Evolutionary conservation across 225 moss, liverwort and hornwort genomes (phyloP).

Genomic region (Asterella californica): DNA sequence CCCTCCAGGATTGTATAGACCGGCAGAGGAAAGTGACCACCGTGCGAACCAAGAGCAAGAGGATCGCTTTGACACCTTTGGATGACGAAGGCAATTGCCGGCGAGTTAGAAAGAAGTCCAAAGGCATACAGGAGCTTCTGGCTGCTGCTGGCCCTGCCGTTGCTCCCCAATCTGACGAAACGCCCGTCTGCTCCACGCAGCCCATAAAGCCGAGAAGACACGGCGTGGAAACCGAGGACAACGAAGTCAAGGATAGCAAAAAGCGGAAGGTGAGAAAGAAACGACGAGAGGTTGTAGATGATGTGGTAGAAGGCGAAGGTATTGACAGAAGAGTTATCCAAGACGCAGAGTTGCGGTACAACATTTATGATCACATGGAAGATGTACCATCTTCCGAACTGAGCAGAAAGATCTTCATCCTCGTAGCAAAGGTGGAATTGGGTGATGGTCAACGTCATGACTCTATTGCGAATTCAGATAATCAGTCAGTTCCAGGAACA

Average conservation of each 20-base stretch:
- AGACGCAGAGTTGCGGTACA: background rate
- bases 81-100: slow-evolving; percentile 4
- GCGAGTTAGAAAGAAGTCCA: slow-evolving; percentile 23
- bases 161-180: background rate
- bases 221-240: background rate
- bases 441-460: background rate
- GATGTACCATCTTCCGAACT: background rate
- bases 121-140: slow-evolving; percentile 19
- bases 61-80: background rate
- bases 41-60: background rate
- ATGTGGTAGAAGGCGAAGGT: background rate
- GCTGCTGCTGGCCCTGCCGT: background rate
- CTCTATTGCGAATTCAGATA: background rate
- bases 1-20: slow-evolving; percentile 21
- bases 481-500: background rate
- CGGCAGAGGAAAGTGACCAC: background rate
- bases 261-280: background rate
- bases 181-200: too few species aligned
- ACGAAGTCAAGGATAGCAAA: background rate
- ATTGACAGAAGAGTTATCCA: too few species aligned
- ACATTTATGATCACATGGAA: background rate
- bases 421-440: slow-evolving; percentile 1
- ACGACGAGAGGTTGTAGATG: background rate
- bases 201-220: background rate
- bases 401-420: background rate